phyloP scores from a whole-genome alignment of 1,284 basidiomycete species.

The Cutaneotrichosporon sp. region DNA sequence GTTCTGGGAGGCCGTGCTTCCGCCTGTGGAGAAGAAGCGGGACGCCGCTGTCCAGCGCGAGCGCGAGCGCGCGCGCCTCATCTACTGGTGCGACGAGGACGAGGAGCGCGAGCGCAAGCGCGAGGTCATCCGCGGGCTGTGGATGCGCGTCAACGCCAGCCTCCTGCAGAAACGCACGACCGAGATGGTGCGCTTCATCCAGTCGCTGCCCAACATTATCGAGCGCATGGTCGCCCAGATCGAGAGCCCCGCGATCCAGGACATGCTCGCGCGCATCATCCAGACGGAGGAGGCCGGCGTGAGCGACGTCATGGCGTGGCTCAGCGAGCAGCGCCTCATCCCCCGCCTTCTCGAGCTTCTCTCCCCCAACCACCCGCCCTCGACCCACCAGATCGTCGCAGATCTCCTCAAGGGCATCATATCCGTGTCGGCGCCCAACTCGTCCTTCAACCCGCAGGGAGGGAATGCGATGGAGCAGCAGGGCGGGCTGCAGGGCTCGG shows the following conservation, averaged over 20 bases:
- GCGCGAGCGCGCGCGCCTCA: constrained; percentile 40
- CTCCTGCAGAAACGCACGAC: constrained; percentile 84
- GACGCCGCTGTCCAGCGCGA: constrained; percentile 38
- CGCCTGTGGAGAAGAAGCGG: constrained; percentile 26
- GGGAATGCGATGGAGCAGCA: constrained; percentile 62
- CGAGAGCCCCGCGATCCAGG: constrained; percentile 87
- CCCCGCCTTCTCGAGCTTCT: constrained; percentile 77
- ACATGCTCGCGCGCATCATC: constrained; percentile 87
- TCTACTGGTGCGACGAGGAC: constrained; percentile 40
- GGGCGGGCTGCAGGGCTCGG: constrained; percentile 30
- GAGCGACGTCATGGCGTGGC: constrained; percentile 86
- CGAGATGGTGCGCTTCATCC: constrained; percentile 93
- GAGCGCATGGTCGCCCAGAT: constrained; percentile 83
- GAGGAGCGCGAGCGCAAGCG: constrained; percentile 55
- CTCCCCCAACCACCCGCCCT: constrained; percentile 72
- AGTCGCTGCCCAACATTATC: constrained; percentile 76
- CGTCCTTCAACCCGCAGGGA: constrained; percentile 60
- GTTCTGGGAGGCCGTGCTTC: constrained; percentile 91
- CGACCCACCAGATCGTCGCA: constrained; percentile 83
- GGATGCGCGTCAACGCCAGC: constrained; percentile 81
- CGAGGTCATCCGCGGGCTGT: constrained; percentile 58
- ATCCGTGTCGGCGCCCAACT: constrained; percentile 81
- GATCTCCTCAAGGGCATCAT: constrained; percentile 96
- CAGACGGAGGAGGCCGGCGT: constrained; percentile 89
- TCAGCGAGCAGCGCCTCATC: constrained; percentile 82